Conservation (phyloP, 805 yeast genomes). For the Lipomyces starkeyi region DNA sequence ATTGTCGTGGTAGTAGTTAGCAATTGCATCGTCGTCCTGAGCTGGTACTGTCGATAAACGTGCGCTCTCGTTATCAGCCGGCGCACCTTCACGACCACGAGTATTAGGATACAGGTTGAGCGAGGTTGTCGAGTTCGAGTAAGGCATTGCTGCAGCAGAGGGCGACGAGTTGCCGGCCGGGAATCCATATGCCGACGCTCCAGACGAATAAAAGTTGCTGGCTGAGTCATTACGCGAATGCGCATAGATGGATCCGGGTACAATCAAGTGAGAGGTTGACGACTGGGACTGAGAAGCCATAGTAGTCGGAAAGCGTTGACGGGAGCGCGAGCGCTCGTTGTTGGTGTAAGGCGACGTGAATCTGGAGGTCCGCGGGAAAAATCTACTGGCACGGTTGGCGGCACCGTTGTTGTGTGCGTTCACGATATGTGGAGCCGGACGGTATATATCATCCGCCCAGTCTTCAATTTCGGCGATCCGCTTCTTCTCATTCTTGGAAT, state of each 20-base stretch:
- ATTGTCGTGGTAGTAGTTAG: constrained; percentile 59
- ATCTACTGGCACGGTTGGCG: constrained; percentile 29
- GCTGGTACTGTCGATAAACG: constrained; percentile 25
- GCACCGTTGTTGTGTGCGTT: constrained; percentile 29
- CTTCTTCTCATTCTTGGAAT: constrained; percentile 60
- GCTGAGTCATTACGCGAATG: constrained; percentile 23
- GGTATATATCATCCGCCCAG: constrained; percentile 76
- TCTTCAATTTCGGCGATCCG: constrained; percentile 75
- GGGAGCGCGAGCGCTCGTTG: constrained; percentile 32
- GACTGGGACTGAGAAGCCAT: constrained; percentile 41
- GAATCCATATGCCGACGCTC: constrained; percentile 15
- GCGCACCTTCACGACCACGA: constrained; percentile 35
- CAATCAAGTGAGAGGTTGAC: constrained; percentile 38
- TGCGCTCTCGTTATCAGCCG: constrained; percentile 25
- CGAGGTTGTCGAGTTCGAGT: constrained; percentile 19
- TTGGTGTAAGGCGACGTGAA: constrained; percentile 32
- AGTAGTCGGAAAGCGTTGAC: constrained; percentile 32
- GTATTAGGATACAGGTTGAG: constrained; percentile 2
- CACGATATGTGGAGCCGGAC: constrained; percentile 55
- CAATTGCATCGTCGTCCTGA: constrained; percentile 19
- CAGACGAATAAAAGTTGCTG: constrained; percentile 17
- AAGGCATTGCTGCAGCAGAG: constrained; percentile 9
- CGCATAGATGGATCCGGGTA: constrained; percentile 34
- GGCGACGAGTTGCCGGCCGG: constrained; percentile 18
- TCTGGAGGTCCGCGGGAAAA: constrained; percentile 38